Evolutionary conservation across 164 flowering plant species (phyloP).

Genomic region (Taxillus chinensis): DNA sequence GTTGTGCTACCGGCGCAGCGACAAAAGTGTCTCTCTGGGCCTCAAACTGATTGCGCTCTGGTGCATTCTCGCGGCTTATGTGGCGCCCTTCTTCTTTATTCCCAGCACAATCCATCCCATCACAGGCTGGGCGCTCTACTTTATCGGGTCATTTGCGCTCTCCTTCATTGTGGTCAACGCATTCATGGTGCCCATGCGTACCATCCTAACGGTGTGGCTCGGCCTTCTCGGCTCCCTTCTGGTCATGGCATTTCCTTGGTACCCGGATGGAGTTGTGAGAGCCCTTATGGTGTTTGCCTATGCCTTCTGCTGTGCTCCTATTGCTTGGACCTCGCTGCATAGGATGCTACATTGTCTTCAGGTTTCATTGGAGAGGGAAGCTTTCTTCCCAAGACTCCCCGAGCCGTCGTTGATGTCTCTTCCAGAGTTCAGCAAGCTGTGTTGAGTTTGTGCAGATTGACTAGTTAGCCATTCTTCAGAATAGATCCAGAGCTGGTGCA

Average conservation of each 20-base stretch:
- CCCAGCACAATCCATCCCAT: slow-evolving; percentile 79
- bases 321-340: slow-evolving; percentile 41
- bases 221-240: slow-evolving; percentile 55
- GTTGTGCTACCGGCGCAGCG: slow-evolving; percentile 55
- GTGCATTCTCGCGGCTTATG: slow-evolving; percentile 64
- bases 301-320: slow-evolving; percentile 66
- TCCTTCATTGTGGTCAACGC: slow-evolving; percentile 42
- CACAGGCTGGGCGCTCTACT: slow-evolving; percentile 79
- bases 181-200: slow-evolving; percentile 55
- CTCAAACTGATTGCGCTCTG: slow-evolving; percentile 53
- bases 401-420: slow-evolving; percentile 33
- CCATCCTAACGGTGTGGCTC: slow-evolving; percentile 54
- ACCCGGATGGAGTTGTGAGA: slow-evolving; percentile 58
- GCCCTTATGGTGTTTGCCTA: slow-evolving; percentile 65
- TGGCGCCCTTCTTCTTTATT: slow-evolving; percentile 57
- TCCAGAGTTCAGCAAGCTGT: slow-evolving; percentile 55
- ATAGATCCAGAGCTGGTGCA: slow-evolving; percentile 3
- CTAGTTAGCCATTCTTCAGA: not conserved
- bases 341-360: slow-evolving; percentile 54
- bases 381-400: slow-evolving; percentile 44
- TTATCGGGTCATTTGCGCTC: slow-evolving; percentile 56
- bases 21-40: slow-evolving; percentile 38
- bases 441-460: slow-evolving; percentile 22
- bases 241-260: slow-evolving; percentile 92
- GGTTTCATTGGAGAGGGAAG: slow-evolving; percentile 57